A percentile compares a stretch with the other conserved stretches of the same genome.
phyloP scores from a whole-genome alignment of 306 rosid species.

The Acacia acuminata region DNA sequence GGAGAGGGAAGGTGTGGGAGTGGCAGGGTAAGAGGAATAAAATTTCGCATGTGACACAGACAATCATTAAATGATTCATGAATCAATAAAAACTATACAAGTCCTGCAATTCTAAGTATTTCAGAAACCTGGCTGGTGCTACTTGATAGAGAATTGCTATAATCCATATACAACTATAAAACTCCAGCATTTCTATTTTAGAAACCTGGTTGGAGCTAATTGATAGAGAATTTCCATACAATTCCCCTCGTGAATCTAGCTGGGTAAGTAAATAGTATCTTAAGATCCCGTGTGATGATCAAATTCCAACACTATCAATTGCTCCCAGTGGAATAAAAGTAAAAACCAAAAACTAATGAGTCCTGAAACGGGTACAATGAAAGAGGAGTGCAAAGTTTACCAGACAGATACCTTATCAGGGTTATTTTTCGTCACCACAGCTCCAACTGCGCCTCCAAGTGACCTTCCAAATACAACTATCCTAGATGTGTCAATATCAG shows the following conservation, averaged over 20 bases:
- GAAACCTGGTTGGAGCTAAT: neutral
- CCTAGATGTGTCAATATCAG: constrained; percentile 89
- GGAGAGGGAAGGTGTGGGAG: no score
- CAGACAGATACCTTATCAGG: constrained; percentile 79
- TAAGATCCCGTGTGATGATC: neutral
- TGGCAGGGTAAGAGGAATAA: no score
- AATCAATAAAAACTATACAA: no score
- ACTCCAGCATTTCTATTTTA: neutral
- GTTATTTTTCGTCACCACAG: constrained; percentile 79
- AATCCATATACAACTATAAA: neutral
- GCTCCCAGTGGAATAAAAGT: neutral
- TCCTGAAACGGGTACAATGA: neutral
- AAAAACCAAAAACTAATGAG: neutral
- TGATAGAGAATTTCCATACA: constrained; percentile 3
- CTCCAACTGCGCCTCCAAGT: constrained; percentile 99
- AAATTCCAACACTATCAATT: constrained; percentile 18
- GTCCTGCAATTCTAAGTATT: neutral
- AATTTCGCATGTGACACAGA: neutral
- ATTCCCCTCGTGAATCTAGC: constrained; percentile 22
- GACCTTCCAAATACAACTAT: constrained; percentile 97
- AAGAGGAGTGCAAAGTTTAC: constrained; percentile 2
- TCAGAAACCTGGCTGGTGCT: neutral
- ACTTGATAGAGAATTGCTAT: constrained; percentile 13
- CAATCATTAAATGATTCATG: constrained; percentile 10
- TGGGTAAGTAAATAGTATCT: neutral